These are phyloP conservation scores for Microbotryum violaceum DNA, from an alignment of 1,284 basidiomycete genomes.

Conservation along the genomic window DNA sequence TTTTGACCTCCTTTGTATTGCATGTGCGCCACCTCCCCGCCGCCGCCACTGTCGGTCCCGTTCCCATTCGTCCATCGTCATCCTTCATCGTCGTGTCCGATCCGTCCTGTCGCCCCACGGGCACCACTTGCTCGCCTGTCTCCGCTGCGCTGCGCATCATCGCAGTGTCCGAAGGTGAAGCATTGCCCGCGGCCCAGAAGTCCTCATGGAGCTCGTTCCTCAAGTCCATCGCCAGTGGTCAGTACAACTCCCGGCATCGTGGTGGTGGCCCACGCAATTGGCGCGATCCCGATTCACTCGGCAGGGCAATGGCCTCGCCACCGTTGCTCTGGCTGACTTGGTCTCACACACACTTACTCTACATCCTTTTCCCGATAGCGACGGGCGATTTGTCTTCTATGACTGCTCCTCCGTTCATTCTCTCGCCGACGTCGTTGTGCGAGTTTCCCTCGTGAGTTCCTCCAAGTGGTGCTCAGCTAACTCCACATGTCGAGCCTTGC, in stretches of 20 bases:
- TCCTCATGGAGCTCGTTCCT: slow-evolving; percentile 61
- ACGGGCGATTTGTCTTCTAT: slow-evolving; percentile 87
- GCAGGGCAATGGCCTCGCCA: slow-evolving; percentile 24
- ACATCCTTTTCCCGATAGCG: slow-evolving; percentile 47
- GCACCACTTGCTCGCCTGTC: neutral
- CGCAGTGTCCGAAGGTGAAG: slow-evolving; percentile 36
- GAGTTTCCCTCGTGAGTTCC: neutral
- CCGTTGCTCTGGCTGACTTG: slow-evolving; percentile 5
- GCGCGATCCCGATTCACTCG: no score
- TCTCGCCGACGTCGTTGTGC: slow-evolving; percentile 35
- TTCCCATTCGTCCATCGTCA: neutral
- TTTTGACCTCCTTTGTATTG: no score
- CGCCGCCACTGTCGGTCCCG: neutral
- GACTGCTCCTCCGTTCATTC: slow-evolving; percentile 69
- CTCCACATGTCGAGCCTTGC: neutral
- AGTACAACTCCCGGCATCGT: slow-evolving; percentile 27
- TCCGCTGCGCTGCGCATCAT: no score
- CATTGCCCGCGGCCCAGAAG: slow-evolving; percentile 63
- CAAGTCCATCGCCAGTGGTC: slow-evolving; percentile 53
- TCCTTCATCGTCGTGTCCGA: neutral
- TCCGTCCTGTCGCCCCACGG: neutral
- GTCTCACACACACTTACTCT: neutral
- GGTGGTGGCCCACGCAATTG: no score
- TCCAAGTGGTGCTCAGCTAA: neutral
- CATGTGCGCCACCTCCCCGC: neutral